Evolutionary conservation across 495 filamentous ascomycete genomes (phyloP).

Genomic region (Penicillium flavigenum): DNA sequence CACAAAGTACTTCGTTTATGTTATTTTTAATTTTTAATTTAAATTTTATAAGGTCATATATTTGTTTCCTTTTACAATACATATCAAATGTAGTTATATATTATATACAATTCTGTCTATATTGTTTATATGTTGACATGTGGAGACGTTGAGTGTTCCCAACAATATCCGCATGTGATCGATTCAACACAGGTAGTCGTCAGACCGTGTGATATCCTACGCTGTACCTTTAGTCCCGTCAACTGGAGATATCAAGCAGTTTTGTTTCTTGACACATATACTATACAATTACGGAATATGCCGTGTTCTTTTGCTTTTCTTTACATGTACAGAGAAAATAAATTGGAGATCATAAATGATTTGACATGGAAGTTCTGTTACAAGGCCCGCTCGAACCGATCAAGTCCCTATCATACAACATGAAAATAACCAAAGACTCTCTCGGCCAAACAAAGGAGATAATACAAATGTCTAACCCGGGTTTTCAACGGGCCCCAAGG

Average conservation of each 20-base stretch:
- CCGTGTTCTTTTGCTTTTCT: background rate
- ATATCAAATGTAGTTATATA: background rate
- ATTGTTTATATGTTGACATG: constrained; percentile 5
- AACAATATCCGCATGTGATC: constrained; percentile 28
- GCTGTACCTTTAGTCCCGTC: constrained; percentile 4
- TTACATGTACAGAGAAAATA: background rate
- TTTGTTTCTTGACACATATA: background rate
- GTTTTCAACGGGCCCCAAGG: constrained; percentile 11
- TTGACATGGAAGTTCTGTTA: constrained; percentile 44
- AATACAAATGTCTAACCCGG: constrained; percentile 24
- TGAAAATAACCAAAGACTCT: constrained; percentile 38
- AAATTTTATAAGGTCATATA: background rate
- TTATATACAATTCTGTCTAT: background rate
- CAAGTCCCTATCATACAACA: constrained; percentile 52
- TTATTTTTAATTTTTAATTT: background rate
- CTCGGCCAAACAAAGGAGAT: constrained; percentile 36
- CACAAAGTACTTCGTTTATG: background rate
- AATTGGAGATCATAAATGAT: constrained; percentile 2
- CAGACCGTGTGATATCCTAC: constrained; percentile 26
- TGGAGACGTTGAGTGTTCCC: constrained; percentile 32
- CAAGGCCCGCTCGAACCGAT: constrained; percentile 49
- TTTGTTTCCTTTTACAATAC: background rate
- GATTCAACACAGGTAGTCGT: constrained; percentile 31
- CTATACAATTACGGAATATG: background rate
- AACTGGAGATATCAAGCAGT: background rate